phyloP scores from a whole-genome alignment of 2,329 filamentous ascomycete genomes.

The Ascocoryne sarcoides region DNA sequence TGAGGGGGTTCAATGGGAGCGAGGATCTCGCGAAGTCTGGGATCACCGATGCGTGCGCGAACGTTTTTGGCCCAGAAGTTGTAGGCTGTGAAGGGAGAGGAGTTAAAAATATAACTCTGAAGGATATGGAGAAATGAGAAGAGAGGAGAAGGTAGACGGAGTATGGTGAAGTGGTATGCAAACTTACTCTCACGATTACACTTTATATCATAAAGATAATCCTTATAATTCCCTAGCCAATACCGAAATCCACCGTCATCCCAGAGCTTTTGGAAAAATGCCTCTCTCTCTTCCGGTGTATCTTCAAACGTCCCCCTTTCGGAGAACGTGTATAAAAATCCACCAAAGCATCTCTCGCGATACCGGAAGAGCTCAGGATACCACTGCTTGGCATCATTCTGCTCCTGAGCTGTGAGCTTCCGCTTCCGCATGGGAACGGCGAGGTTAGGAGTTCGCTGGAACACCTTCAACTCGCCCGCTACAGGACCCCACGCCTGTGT shows the following conservation, averaged over 20 bases:
- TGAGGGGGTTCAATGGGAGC: conserved; percentile 18
- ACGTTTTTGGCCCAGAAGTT: conserved; percentile 33
- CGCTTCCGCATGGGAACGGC: conserved; percentile 23
- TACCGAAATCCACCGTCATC: conserved; percentile 38
- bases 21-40: conserved; percentile 19
- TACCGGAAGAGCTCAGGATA: conserved; percentile 42
- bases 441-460: conserved; percentile 59
- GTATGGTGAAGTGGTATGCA: too few relatives aligned
- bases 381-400: conserved; percentile 23
- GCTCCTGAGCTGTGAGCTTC: conserved; percentile 4
- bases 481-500: conserved; percentile 49
- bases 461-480: conserved; percentile 46
- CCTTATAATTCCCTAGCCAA: conserved; percentile 38
- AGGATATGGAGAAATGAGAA: too few relatives aligned
- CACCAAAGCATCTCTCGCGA: conserved; percentile 43
- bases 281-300: conserved; percentile 34
- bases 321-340: conserved; percentile 40
- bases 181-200: conserved; percentile 36
- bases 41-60: conserved; percentile 27
- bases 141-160: too few relatives aligned
- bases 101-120: too few relatives aligned
- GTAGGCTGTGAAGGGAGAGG: too few relatives aligned
- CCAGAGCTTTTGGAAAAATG: conserved; percentile 37
- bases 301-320: conserved; percentile 37
- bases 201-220: conserved; percentile 33